phyloP scores from a whole-genome alignment of 1,284 basidiomycete genomes.

The Puccinia triticina region DNA sequence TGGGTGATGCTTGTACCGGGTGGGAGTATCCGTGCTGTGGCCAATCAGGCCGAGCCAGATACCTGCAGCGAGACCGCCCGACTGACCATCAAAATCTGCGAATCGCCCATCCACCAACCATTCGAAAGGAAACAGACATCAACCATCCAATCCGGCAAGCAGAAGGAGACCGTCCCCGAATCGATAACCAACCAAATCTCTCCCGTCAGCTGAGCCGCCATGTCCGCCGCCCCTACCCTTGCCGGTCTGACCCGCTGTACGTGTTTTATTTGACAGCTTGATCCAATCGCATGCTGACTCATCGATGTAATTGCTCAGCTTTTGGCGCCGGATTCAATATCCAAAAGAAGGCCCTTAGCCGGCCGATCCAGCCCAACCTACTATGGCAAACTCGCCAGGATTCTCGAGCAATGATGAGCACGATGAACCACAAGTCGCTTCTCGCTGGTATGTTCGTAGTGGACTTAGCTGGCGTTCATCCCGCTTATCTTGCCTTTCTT shows the following conservation, averaged over 20 bases:
- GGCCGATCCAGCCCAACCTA: background rate
- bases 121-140: too few relatives aligned
- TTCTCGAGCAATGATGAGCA: constrained; percentile 12
- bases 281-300: background rate
- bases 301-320: background rate
- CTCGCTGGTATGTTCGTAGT: background rate
- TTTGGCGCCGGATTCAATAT: background rate
- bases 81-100: too few relatives aligned
- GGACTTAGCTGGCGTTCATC: background rate
- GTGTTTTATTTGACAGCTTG: background rate
- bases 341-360: background rate
- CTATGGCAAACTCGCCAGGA: background rate
- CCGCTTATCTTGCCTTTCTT: background rate
- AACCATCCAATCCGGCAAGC: background rate
- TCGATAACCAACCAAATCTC: too few relatives aligned
- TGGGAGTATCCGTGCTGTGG: background rate
- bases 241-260: constrained; percentile 22
- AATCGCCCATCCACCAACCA: too few relatives aligned
- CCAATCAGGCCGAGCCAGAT: background rate
- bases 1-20: too few relatives aligned
- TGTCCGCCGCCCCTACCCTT: constrained; percentile 12
- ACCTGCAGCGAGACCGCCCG: background rate
- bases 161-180: too few relatives aligned
- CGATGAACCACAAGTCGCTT: background rate
- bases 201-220: too few relatives aligned